Conservation (phyloP, 2,329 filamentous ascomycete species). For the Talaromyces albobiverticillius region DNA sequence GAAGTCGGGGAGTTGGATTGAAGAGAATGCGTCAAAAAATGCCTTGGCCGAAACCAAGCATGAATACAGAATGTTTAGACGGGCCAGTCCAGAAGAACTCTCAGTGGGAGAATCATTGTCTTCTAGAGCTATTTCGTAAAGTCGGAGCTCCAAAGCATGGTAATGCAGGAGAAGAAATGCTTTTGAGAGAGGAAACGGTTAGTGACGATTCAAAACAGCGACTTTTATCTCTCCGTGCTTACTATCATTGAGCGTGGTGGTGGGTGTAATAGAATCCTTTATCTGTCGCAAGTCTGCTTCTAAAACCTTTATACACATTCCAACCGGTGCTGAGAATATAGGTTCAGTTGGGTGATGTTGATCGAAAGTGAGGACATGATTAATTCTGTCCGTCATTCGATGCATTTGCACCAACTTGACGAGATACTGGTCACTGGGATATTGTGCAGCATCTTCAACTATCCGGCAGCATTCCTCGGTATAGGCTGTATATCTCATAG, state of each 20-base stretch:
- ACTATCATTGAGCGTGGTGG: not conserved
- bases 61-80: conserved; percentile 52
- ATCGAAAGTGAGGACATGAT: conserved; percentile 24
- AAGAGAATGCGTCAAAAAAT: conserved; percentile 52
- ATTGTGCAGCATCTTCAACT: conserved; percentile 45
- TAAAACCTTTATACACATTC: not conserved
- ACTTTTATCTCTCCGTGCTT: not conserved
- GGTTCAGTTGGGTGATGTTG: conserved; percentile 15
- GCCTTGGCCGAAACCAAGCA: conserved; percentile 47
- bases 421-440: conserved; percentile 47
- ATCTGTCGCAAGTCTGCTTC: not conserved
- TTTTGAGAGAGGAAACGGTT: conserved; percentile 8
- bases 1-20: conserved; percentile 43
- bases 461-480: conserved; percentile 51
- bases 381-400: conserved; percentile 52
- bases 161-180: conserved; percentile 26
- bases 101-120: conserved; percentile 40
- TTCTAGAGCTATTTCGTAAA: conserved; percentile 25
- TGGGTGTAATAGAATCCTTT: not conserved
- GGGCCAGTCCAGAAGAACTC: conserved; percentile 36
- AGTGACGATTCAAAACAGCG: not conserved
- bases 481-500: conserved; percentile 53
- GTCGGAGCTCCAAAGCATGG: conserved; percentile 23
- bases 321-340: not conserved
- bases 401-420: conserved; percentile 51